Evolutionary conservation across 1,139 yeast species (phyloP), one percentile per base, ranked within the genome.

Genomic region (Debaryomycetaceae sp.): DNA sequence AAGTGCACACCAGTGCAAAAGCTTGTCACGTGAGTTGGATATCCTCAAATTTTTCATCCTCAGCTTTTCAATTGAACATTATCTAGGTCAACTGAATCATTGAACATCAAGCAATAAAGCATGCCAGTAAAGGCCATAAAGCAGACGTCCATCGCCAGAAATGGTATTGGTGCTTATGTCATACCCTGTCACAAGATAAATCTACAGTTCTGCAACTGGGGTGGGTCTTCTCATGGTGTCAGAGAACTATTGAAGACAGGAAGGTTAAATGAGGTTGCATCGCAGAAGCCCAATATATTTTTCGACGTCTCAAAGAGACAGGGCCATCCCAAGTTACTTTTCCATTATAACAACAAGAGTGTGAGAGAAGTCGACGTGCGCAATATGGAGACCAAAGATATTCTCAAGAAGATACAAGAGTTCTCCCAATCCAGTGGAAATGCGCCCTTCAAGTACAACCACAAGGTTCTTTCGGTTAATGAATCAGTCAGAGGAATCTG

Each of bases 401-500:
- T 80, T 43, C 60, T 87, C 47, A 68, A 75, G 52, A 83, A 82
- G 59, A 80, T 87, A 50, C 75, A 79, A 54, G 86, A 82, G 52
- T 60, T 60, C 54, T 58, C 70, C 43, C 76, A 69, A 56, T 59
- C 70, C 47, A 63, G 71, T 44, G 79, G 78, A 38, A 65, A 66
- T 44, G 62, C 63, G 8, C 65, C 70, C 47, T 67, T 70, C 62
- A 74, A 73, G 54, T 72, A 55, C 58, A 74, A 74, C 63, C 83
- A 85, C 53, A 85, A 86, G 54, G 98, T 93, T 37, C 78, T 81
- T 63, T 85, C 96, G 38, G 66, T 76, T 48, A 93, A 91, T 63
- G 81, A 80, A 49, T 85, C 96, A 42, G 93, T 93, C 14, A 85
- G 99, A 76, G 99, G 99, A 58, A 76, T 93, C 43, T 93, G 99